phyloP scores from a whole-genome alignment of 2,329 filamentous ascomycete genomes.

The Colletotrichum zoysiae region DNA sequence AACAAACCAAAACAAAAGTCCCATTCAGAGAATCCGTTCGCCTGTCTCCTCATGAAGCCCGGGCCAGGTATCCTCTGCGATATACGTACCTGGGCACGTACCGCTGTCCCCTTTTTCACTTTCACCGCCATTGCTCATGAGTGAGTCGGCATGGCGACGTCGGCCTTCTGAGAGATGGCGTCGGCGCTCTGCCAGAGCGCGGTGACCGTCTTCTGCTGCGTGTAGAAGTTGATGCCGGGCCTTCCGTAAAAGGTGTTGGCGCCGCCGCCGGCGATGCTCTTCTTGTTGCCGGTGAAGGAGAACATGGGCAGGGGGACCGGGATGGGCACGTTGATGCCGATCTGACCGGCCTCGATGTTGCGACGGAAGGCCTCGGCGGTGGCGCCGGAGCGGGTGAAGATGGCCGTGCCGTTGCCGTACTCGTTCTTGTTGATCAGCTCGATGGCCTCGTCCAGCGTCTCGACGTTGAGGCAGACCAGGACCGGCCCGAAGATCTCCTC shows the following conservation, averaged over 20 bases:
- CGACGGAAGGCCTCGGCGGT: constrained; percentile 84
- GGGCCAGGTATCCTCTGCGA: neutral
- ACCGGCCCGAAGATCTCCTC: constrained; percentile 91
- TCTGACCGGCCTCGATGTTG: constrained; percentile 86
- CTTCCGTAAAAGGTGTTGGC: constrained; percentile 96
- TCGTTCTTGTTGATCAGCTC: constrained; percentile 87
- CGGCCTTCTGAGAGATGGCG: constrained; percentile 85
- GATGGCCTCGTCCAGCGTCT: constrained; percentile 83
- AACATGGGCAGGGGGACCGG: constrained; percentile 79
- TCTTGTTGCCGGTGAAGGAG: constrained; percentile 85
- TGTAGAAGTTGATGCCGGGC: constrained; percentile 94
- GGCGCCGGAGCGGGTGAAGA: constrained; percentile 84
- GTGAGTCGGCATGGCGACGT: constrained; percentile 85
- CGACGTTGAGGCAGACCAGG: constrained; percentile 82
- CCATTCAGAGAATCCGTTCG: neutral
- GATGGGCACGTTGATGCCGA: constrained; percentile 88
- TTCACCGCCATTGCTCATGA: constrained; percentile 44
- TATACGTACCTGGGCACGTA: neutral
- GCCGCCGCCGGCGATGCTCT: constrained; percentile 90
- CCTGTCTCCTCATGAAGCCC: too few species aligned
- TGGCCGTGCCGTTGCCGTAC: constrained; percentile 88
- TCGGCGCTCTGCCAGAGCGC: constrained; percentile 90
- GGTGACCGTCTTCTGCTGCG: constrained; percentile 97
- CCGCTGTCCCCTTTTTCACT: neutral
- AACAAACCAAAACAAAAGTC: neutral